Conservation (phyloP, 352 stramenopile species). For the Globisporangium nodosum region DNA sequence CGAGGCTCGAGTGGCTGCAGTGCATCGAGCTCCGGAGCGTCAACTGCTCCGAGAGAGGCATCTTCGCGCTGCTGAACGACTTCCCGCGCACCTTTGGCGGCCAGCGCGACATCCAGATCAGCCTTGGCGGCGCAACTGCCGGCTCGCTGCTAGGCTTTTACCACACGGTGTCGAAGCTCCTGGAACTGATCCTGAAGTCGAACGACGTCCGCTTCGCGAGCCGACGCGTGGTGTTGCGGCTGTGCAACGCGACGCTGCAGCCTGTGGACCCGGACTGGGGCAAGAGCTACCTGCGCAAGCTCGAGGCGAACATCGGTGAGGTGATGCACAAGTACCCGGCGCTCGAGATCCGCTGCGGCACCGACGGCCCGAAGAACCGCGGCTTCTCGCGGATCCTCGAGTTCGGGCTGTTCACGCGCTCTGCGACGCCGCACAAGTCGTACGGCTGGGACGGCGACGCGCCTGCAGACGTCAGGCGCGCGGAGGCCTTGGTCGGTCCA, state of each 20-base stretch:
- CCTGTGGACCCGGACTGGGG: constrained; percentile 30
- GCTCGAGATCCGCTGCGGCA: constrained; percentile 20
- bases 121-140: constrained; percentile 12
- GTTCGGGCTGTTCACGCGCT: constrained; percentile 30
- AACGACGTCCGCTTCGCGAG: constrained; percentile 18
- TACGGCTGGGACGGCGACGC: constrained; percentile 33
- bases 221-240: constrained; percentile 28
- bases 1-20: constrained; percentile 20
- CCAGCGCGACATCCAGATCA: constrained; percentile 23
- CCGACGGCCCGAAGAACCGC: constrained; percentile 7
- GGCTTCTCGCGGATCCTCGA: constrained; percentile 29
- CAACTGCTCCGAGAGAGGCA: constrained; percentile 26
- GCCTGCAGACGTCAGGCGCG: background rate
- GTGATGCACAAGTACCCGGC: constrained; percentile 20
- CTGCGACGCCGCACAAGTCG: constrained; percentile 26
- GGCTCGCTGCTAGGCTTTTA: constrained; percentile 28
- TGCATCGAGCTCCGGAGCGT: constrained; percentile 24
- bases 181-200: constrained; percentile 16
- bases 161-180: constrained; percentile 19
- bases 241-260: constrained; percentile 19
- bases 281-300: constrained; percentile 22
- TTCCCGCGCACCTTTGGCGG: constrained; percentile 16
- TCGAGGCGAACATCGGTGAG: constrained; percentile 17
- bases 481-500: constrained; percentile 18
- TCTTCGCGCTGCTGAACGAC: constrained; percentile 30